Evolutionary conservation across 2,329 filamentous ascomycete species (phyloP).

Genomic region (Fusarium brevicatenulatum): DNA sequence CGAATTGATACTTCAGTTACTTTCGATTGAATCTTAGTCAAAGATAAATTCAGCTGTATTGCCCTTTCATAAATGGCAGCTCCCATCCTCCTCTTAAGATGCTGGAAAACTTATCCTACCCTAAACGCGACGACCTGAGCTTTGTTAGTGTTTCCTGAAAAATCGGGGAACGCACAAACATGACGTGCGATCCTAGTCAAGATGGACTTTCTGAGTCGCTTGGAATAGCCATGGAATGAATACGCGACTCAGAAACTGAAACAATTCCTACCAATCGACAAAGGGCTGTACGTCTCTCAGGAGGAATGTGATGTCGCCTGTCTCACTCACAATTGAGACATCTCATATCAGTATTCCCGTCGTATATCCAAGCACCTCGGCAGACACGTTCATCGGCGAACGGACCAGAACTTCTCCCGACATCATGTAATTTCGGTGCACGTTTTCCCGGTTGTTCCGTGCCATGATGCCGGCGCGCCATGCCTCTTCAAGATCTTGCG

Average conservation of each 20-base stretch:
- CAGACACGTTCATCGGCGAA: neutral
- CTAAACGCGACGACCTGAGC: neutral
- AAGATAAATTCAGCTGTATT: too few species aligned
- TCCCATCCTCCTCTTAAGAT: neutral
- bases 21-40: too few species aligned
- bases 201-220: too few species aligned
- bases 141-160: neutral
- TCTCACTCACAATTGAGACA: too few species aligned
- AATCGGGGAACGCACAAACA: neutral
- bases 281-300: neutral
- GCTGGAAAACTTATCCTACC: neutral
- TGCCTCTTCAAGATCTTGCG: neutral
- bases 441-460: neutral
- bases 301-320: neutral
- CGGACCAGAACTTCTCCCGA: neutral
- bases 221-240: too few species aligned
- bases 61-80: too few species aligned
- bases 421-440: neutral
- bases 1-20: too few species aligned
- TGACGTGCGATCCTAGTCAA: neutral
- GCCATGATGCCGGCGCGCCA: neutral
- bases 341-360: too few species aligned
- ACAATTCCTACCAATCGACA: neutral
- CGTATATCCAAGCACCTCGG: neutral
- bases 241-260: neutral